Conservation (phyloP, 257 asterid species). For the Fraxinus quadrangulata region DNA sequence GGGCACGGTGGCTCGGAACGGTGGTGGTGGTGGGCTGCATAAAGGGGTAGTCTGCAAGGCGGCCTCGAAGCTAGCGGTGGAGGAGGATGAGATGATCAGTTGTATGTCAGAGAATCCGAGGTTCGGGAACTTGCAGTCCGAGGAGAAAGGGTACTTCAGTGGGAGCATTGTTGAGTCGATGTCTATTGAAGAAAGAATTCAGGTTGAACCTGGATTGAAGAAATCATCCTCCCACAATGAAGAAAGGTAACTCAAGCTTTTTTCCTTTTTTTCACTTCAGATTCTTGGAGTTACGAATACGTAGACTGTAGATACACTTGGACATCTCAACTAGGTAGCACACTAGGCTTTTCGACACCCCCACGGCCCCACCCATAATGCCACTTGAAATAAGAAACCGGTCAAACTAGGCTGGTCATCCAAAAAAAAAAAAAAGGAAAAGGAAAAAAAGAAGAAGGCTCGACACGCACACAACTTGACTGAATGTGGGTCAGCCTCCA, state of each 20-base stretch:
- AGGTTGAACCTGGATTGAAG: conserved; percentile 46
- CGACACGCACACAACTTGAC: neutral
- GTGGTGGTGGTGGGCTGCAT: conserved; percentile 41
- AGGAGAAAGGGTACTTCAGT: conserved; percentile 82
- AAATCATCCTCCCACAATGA: conserved; percentile 81
- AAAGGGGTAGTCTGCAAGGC: conserved; percentile 56
- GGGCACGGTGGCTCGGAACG: conserved; percentile 45
- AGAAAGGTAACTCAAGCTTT: conserved; percentile 53
- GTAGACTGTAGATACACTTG: no score
- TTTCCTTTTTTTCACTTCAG: no score
- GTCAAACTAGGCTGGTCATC: neutral
- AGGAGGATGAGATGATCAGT: conserved; percentile 56
- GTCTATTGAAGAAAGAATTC: conserved; percentile 38
- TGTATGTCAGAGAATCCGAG: conserved; percentile 91
- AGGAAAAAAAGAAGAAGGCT: neutral
- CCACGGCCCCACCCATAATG: neutral
- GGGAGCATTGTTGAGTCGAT: conserved; percentile 84
- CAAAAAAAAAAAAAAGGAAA: no score
- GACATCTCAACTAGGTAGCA: no score
- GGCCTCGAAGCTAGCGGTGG: conserved; percentile 31
- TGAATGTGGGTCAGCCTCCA: neutral
- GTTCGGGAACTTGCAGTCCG: conserved; percentile 63
- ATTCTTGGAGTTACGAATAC: no score
- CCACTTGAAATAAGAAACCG: neutral
- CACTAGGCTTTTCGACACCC: neutral